Evolutionary conservation across 345 rosid species (phyloP).

Genomic region (Corchorus olitorius): DNA sequence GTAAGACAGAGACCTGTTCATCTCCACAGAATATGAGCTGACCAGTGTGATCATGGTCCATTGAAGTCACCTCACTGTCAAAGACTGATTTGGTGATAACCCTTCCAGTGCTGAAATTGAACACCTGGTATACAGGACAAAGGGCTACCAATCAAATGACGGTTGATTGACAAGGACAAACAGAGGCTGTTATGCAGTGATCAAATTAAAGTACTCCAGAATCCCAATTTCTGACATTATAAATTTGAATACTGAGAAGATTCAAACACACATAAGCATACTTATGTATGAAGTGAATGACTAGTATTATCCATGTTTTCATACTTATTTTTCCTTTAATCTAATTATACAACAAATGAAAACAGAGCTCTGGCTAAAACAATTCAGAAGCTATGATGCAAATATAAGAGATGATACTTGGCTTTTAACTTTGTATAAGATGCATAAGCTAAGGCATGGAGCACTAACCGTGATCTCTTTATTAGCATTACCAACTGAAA

Average conservation of each 20-base stretch:
- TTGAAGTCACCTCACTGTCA: constrained; percentile 74
- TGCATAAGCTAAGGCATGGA: constrained; percentile 24
- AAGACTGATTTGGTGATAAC: constrained; percentile 55
- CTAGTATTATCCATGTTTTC: too few species aligned
- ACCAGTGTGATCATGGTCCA: constrained; percentile 99
- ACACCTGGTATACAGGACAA: constrained; percentile 54
- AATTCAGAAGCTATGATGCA: too few species aligned
- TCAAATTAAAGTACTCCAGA: background rate
- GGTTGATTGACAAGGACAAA: background rate
- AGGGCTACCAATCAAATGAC: constrained; percentile 24
- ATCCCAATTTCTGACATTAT: background rate
- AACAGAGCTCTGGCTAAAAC: too few species aligned
- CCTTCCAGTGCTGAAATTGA: constrained; percentile 99
- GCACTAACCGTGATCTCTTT: constrained; percentile 80
- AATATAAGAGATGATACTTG: too few species aligned
- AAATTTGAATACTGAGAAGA: background rate
- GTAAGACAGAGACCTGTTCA: constrained; percentile 52
- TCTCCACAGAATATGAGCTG: constrained; percentile 94
- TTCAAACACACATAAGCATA: background rate
- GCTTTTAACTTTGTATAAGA: background rate
- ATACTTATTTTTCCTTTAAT: too few species aligned
- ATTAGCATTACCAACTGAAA: constrained; percentile 88
- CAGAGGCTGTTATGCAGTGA: background rate
- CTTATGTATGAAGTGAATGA: constrained; percentile 14
- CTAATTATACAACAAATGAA: too few species aligned